Base-by-base conservation (phyloP, 2,329 filamentous ascomycete species). In the Furcasterigmium sp. region DNA sequence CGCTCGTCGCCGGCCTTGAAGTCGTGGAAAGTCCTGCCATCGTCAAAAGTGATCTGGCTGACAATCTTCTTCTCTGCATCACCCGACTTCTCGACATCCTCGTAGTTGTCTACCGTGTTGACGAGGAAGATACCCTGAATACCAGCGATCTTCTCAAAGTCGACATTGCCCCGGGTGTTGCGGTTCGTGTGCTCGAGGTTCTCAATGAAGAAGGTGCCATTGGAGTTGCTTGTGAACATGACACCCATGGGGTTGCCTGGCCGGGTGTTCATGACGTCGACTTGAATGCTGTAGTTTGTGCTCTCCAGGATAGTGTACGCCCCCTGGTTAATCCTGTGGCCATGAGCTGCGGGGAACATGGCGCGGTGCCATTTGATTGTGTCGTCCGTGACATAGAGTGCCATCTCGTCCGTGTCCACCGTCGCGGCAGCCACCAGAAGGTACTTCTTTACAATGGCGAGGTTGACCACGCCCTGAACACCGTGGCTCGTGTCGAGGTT, bases 231-330 rank as follows among this genome's bases (percentile, higher is more conserved):
- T 6, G 90, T 95, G 57, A 96, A 91, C 44, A 98, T 73, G 10
- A 86, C 82, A 26, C 93, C 94, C 79, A 95, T 91, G 1, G 85
- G 79, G 29, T 77, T 79, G 2, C 75, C 76, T 11, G 76, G 76
- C 36, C 69, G 71, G 30, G 72, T 72, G 2, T 85, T 88, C 76
- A 91, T 84, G 50, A 97, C 91, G 63, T 97, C 91, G 43, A 98
- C 82, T 65, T 97, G 91, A 54, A 98, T 90, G 69, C 91, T 96
- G 70, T 98, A 96, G 59, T 95, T 91, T 34, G 93, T 97, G 56
- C 91, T 93, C 66, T 97, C 91, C 32, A 98, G 75, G 38, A 98
- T 78, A 0, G 93, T 98, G 63, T 96, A 98, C 3, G 87, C 88
- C 59, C 91, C 80, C 60, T 95, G 85, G 48, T 89, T 77, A 55